A percentile compares a stretch with the other conserved stretches of the same genome.
Conservation (phyloP, 75 land plant species). For the Cupressus sempervirens region DNA sequence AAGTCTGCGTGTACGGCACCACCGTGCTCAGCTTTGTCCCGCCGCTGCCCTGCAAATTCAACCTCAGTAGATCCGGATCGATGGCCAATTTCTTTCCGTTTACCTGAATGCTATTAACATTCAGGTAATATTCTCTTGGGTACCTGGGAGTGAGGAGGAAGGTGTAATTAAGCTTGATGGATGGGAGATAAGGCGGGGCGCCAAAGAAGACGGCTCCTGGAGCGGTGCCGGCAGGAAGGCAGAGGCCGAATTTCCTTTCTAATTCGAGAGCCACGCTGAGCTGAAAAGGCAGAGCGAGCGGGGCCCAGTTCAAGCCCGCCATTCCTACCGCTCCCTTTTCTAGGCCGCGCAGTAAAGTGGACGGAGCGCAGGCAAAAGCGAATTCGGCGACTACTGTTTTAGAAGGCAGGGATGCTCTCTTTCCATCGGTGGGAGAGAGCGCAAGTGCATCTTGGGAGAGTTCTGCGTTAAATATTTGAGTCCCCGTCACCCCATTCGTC, state of each 20-base stretch:
- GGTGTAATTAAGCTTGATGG: not conserved
- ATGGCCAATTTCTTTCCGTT: constrained; percentile 7
- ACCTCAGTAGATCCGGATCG: not conserved
- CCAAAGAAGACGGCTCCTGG: constrained; percentile 5
- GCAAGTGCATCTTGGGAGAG: not conserved
- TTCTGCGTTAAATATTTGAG: not conserved
- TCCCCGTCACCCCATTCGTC: not conserved
- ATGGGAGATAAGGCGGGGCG: not conserved
- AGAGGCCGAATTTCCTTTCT: constrained; percentile 2
- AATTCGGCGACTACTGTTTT: not conserved
- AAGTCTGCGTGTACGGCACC: constrained; percentile 18
- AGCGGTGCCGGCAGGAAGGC: not conserved
- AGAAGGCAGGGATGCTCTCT: not conserved
- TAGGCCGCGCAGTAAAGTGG: not conserved
- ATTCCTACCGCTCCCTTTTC: not conserved
- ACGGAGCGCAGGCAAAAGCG: constrained; percentile 8
- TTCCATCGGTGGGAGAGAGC: not conserved
- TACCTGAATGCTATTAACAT: constrained; percentile 22
- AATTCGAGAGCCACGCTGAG: not conserved
- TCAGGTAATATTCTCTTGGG: constrained; percentile 14
- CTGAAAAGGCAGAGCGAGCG: constrained; percentile 5
- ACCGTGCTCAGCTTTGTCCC: constrained; percentile 26
- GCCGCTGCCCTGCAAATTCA: not conserved
- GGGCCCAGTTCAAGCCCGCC: not conserved
- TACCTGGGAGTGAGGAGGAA: not conserved